These are phyloP conservation scores for Edaphochlamys debaryana DNA, from an alignment of 139 green algal species.

Conservation along the genomic window DNA sequence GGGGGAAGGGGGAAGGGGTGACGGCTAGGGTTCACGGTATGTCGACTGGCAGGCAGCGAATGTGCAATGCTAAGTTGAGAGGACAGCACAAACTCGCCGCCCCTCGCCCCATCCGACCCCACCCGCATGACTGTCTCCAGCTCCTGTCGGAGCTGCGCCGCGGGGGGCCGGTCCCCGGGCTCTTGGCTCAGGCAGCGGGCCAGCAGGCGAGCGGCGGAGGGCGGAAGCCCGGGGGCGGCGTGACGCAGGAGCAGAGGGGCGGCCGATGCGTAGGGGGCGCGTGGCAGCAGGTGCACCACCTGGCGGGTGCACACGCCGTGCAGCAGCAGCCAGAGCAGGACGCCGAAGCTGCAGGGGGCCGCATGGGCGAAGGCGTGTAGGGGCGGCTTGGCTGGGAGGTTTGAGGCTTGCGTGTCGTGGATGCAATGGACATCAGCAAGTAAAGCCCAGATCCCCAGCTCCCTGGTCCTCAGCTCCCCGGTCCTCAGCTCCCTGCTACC, in stretches of 20 bases:
- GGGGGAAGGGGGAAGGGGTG: too few relatives aligned
- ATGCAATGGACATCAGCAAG: background rate
- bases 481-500: too few relatives aligned
- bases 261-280: too few relatives aligned
- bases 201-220: background rate
- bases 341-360: background rate
- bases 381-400: background rate
- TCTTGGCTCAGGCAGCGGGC: background rate
- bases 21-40: too few relatives aligned
- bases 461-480: too few relatives aligned
- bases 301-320: background rate
- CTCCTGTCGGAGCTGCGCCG: background rate
- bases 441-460: background rate
- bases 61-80: too few relatives aligned
- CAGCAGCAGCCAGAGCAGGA: slow-evolving; percentile 30
- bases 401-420: too few relatives aligned
- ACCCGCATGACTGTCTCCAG: background rate
- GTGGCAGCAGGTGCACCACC: background rate
- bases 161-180: too few relatives aligned
- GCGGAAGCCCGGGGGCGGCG: background rate
- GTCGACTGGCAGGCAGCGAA: too few relatives aligned
- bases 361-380: background rate
- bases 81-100: too few relatives aligned
- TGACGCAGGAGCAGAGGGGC: background rate
- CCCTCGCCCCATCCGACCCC: too few relatives aligned